phyloP scores from a whole-genome alignment of 345 rosid species.

The Erysimum cheiranthoides region DNA sequence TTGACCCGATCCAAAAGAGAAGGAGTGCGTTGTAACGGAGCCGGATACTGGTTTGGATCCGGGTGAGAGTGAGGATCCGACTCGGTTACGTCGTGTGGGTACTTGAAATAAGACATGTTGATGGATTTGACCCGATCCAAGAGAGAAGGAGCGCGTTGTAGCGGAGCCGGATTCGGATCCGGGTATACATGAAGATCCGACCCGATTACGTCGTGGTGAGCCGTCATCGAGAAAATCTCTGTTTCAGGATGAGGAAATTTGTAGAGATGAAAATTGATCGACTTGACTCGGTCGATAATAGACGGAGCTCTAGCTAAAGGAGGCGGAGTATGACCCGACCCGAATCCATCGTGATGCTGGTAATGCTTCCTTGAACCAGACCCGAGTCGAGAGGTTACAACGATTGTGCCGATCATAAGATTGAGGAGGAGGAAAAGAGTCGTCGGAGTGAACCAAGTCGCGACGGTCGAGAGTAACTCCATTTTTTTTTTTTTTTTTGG shows the following conservation, averaged over 20 bases:
- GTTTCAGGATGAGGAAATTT: conserved; percentile 40
- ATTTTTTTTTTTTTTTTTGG: background rate
- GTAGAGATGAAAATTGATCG: conserved; percentile 52
- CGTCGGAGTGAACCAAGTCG: conserved; percentile 59
- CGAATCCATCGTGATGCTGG: conserved; percentile 38
- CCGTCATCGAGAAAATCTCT: conserved; percentile 20
- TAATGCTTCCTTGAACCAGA: conserved; percentile 34
- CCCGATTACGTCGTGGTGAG: conserved; percentile 36
- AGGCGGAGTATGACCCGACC: conserved; percentile 27
- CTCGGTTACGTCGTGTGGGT: conserved; percentile 34
- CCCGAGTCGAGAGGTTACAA: conserved; percentile 52
- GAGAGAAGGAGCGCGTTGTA: conserved; percentile 61
- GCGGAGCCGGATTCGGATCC: conserved; percentile 40
- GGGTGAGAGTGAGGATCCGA: conserved; percentile 30
- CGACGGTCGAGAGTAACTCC: conserved; percentile 41
- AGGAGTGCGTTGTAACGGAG: conserved; percentile 47
- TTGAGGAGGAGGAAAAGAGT: conserved; percentile 70
- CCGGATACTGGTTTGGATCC: conserved; percentile 20
- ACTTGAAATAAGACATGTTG: conserved; percentile 45
- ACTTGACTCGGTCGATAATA: conserved; percentile 56
- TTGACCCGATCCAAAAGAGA: conserved; percentile 69
- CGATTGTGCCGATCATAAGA: conserved; percentile 65
- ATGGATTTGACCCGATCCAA: conserved; percentile 72
- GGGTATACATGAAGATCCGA: conserved; percentile 48
- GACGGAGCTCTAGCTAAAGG: conserved; percentile 58